phyloP scores from a whole-genome alignment of 2,329 filamentous ascomycete species.

The Penicillium nordicum region DNA sequence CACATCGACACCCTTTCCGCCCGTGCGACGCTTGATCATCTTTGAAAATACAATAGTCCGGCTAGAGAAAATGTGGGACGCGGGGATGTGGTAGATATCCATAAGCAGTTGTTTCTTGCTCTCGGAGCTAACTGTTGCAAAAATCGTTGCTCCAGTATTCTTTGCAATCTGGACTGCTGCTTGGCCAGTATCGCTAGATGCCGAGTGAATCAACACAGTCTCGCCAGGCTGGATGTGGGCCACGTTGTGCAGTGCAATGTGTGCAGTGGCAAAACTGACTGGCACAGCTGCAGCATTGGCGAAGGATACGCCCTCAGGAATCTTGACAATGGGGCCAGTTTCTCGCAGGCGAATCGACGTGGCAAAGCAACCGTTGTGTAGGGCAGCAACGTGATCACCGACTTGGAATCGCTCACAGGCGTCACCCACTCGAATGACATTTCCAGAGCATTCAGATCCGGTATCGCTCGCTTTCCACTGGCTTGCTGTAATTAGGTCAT shows the following conservation, averaged over 20 bases:
- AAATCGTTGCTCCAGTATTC: conserved; percentile 13
- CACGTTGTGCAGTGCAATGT: conserved; percentile 7
- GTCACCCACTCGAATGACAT: conserved; percentile 8
- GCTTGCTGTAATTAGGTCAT: conserved; percentile 30
- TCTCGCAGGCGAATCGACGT: not conserved
- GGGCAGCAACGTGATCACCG: conserved; percentile 12
- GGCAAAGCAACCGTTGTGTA: not conserved
- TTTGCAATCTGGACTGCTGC: conserved; percentile 21
- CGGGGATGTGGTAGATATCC: conserved; percentile 15
- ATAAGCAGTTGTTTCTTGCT: conserved; percentile 16
- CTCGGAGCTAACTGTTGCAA: conserved; percentile 9
- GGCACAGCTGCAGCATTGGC: conserved; percentile 12
- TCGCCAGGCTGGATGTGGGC: conserved; percentile 11
- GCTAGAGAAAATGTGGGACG: conserved; percentile 15
- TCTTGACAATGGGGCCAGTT: not conserved
- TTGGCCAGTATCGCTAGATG: conserved; percentile 17
- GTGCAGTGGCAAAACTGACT: conserved; percentile 8
- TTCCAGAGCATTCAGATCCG: conserved; percentile 5
- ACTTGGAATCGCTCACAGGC: conserved; percentile 2
- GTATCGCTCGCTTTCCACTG: not conserved
- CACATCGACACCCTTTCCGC: conserved; percentile 17
- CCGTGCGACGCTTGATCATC: conserved; percentile 3
- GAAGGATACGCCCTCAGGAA: conserved; percentile 5
- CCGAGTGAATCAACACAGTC: conserved; percentile 27
- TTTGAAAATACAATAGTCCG: conserved; percentile 4